A percentile compares a stretch with the other conserved stretches of the same genome.
Conservation (phyloP, 2,329 filamentous ascomycete genomes). For the Colletotrichum phormii region DNA sequence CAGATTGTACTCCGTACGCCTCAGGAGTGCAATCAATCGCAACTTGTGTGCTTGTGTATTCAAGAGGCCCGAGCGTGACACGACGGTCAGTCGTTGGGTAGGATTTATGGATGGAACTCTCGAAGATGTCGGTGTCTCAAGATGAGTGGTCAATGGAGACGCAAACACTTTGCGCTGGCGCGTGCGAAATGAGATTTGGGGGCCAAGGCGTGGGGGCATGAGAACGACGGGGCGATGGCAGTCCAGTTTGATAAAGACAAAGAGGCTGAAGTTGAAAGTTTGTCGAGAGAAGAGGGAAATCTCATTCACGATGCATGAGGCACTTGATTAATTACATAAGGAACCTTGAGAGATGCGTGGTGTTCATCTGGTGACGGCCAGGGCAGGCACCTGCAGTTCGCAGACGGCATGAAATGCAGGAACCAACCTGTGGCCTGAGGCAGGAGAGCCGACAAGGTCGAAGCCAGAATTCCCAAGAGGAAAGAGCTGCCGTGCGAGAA, state of each 20-base stretch:
- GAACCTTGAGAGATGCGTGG: background rate
- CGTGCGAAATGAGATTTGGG: constrained; percentile 15
- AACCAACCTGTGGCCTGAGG: background rate
- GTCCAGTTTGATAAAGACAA: background rate
- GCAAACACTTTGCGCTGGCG: constrained; percentile 21
- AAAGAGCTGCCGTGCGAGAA: background rate
- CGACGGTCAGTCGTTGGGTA: background rate
- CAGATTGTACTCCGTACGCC: background rate
- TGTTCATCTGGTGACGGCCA: background rate
- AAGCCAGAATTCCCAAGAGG: background rate
- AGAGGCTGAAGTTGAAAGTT: background rate
- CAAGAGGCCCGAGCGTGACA: constrained; percentile 14
- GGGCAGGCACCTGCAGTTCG: background rate
- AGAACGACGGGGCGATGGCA: background rate
- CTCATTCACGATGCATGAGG: background rate
- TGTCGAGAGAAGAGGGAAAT: background rate
- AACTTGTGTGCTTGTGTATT: background rate
- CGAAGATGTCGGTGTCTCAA: constrained; percentile 24
- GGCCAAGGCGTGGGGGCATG: constrained; percentile 27
- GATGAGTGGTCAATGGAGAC: constrained; percentile 9
- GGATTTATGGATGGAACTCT: constrained; percentile 4
- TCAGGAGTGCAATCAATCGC: background rate
- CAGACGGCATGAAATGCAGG: constrained; percentile 7
- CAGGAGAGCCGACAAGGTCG: background rate
- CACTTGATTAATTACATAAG: background rate